Evolutionary conservation across 2,329 filamentous ascomycete species (phyloP), one percentile per base, ranked within the genome.

Genomic region (Exophiala sp.): DNA sequence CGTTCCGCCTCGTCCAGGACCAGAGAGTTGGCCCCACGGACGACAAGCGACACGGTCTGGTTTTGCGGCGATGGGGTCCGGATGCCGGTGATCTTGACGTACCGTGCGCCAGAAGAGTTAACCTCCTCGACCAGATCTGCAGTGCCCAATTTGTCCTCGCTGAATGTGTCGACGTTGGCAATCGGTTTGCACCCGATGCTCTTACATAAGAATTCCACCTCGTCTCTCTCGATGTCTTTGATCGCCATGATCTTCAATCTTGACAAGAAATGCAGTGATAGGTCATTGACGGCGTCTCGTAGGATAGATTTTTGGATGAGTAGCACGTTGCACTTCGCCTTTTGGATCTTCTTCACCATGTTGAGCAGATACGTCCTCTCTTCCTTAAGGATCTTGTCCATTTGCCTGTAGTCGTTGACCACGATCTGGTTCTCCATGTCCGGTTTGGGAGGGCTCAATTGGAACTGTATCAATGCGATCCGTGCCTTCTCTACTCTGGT

Each of bases 361-460:
- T 97, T 97, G 52, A 98, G 80, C 58, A 98, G 81, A 72, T 98
- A 98, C 62, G 93, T 87, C 61, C 93, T 88, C 76, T 98, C 93
- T 74, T 98, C 93, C 75, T 98, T 98, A 62, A 98, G 81, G 60
- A 98, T 98, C 80, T 97, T 98, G 77, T 98, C 93, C 93, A 98
- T 98, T 70, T 98, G 93, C 66, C 93, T 82, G 79, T 98, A 98
- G 75, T 98, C 93, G 71, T 98, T 98, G 65, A 98, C 93, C 24
- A 95, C 85, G 58, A 98, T 97, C 66, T 94, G 93, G 74, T 98
- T 98, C 76, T 98, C 93, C 93, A 98, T 98, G 70, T 98, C 93
- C 61, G 93, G 93, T 74, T 98, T 98, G 1, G 93, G 93, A 40
- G 93, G 91, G 71, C 89, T 95, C 62, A 98, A 82, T 72, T 98